Evolutionary conservation across 805 yeast species (phyloP).

Genomic region (Cyberlindnera americana): DNA sequence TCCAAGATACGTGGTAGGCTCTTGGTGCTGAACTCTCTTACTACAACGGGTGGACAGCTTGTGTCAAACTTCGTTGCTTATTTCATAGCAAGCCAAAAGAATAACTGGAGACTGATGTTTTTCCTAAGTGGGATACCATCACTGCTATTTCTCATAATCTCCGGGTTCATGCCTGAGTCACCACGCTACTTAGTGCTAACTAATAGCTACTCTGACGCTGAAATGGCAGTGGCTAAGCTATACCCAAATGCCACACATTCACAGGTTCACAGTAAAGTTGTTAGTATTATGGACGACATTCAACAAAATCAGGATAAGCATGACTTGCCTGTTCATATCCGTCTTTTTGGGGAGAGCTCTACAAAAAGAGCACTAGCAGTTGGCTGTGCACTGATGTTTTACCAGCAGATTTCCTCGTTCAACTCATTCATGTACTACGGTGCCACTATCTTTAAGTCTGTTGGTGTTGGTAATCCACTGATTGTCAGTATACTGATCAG

Average conservation of each 20-base stretch:
- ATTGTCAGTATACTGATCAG: constrained; percentile 53
- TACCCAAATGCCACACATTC: constrained; percentile 39
- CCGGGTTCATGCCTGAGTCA: constrained; percentile 47
- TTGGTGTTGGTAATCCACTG: constrained; percentile 52
- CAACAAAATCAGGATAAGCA: constrained; percentile 8
- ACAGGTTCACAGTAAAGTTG: constrained; percentile 44
- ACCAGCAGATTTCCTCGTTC: constrained; percentile 60
- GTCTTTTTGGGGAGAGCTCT: constrained; percentile 19
- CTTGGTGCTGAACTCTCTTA: constrained; percentile 36
- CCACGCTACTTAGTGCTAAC: constrained; percentile 42
- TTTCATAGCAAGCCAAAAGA: constrained; percentile 27
- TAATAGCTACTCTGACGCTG: constrained; percentile 33
- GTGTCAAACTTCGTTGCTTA: constrained; percentile 41
- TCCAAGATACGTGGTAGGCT: constrained; percentile 37
- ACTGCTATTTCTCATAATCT: constrained; percentile 32
- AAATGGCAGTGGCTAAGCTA: constrained; percentile 41
- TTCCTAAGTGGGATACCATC: constrained; percentile 42
- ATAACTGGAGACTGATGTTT: constrained; percentile 39
- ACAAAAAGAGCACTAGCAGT: constrained; percentile 42
- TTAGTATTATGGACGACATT: constrained; percentile 44
- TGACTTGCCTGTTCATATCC: constrained; percentile 1
- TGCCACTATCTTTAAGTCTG: constrained; percentile 50
- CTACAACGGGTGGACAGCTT: constrained; percentile 50
- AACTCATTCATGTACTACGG: constrained; percentile 64
- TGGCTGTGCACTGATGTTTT: constrained; percentile 48